These are phyloP conservation scores for Saccharomyces kudriavzevii DNA, from an alignment of 805 yeast genomes.

Conservation along the genomic window DNA sequence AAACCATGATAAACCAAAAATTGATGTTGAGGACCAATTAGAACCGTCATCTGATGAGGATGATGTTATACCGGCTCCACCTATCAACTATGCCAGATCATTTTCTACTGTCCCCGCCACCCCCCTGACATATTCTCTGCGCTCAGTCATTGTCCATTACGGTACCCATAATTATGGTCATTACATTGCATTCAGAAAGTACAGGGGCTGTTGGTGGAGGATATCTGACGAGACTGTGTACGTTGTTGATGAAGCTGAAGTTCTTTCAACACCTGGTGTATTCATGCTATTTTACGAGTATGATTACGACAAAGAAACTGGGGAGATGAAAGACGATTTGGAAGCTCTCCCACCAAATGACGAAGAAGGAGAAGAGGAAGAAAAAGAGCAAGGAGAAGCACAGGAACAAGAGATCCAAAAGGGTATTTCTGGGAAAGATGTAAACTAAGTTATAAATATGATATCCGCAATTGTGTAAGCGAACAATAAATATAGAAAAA, in stretches of 20 bases:
- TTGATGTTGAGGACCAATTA: background rate
- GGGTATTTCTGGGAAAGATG: background rate
- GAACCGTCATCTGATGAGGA: slow-evolving; percentile 10
- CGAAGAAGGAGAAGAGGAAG: slow-evolving; percentile 14
- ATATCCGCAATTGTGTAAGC: background rate
- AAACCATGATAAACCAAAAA: background rate
- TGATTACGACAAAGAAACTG: slow-evolving; percentile 32
- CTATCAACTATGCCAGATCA: slow-evolving; percentile 3
- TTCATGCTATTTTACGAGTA: slow-evolving; percentile 87
- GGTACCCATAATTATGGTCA: slow-evolving; percentile 98
- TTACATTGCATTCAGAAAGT: slow-evolving; percentile 78
- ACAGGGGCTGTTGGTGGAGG: slow-evolving; percentile 89
- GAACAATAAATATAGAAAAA: background rate
- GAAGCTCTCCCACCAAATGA: slow-evolving; percentile 10
- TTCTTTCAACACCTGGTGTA: slow-evolving; percentile 72
- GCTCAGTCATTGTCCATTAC: slow-evolving; percentile 84
- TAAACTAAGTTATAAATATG: background rate
- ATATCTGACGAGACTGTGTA: slow-evolving; percentile 85
- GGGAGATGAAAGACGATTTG: slow-evolving; percentile 24
- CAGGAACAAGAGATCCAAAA: background rate
- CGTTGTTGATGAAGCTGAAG: slow-evolving; percentile 73
- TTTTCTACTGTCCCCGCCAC: slow-evolving; percentile 31
- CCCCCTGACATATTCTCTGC: slow-evolving; percentile 55
- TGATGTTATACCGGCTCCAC: slow-evolving; percentile 8
- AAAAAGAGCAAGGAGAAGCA: slow-evolving; percentile 15